These are phyloP conservation scores for Kitagawia praeruptora DNA, from an alignment of 129 eudicot species.

Conservation along the genomic window DNA sequence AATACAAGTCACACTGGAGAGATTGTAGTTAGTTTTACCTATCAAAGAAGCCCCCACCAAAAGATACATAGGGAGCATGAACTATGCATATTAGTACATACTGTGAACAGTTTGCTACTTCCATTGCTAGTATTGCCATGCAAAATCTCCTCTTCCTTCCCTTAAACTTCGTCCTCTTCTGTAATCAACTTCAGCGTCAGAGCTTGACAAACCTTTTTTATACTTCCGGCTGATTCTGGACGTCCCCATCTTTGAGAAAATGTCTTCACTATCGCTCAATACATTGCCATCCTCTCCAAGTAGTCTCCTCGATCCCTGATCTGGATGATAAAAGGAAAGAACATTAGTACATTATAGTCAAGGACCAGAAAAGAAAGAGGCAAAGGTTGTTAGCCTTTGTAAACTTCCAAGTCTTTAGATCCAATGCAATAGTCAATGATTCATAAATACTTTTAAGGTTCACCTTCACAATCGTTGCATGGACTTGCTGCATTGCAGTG, in stretches of 20 bases:
- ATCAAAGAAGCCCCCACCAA: constrained; percentile 3
- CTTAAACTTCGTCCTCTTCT: constrained; percentile 89
- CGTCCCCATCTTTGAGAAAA: constrained; percentile 56
- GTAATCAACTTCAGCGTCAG: constrained; percentile 92
- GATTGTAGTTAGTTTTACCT: constrained; percentile 10
- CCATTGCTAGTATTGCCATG: constrained; percentile 25
- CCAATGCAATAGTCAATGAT: background rate
- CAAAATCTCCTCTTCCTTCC: constrained; percentile 41
- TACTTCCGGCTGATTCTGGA: constrained; percentile 39
- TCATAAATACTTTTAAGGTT: constrained; percentile 5
- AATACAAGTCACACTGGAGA: background rate
- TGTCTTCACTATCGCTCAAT: constrained; percentile 63
- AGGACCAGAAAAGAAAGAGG: background rate
- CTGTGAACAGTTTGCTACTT: background rate
- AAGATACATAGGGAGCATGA: background rate
- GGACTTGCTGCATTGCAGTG: constrained; percentile 8
- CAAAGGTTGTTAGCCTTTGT: constrained; percentile 44
- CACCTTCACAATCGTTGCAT: constrained; percentile 38
- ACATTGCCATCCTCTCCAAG: constrained; percentile 23
- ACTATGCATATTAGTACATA: constrained; percentile 8
- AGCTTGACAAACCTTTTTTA: constrained; percentile 46
- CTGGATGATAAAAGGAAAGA: constrained; percentile 25
- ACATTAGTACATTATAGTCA: background rate
- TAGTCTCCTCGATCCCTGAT: constrained; percentile 19
- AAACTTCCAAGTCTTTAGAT: background rate